Evolutionary conservation across 192 early-diverging fungal genomes (phyloP).

Genomic region (Coemansia sp.): DNA sequence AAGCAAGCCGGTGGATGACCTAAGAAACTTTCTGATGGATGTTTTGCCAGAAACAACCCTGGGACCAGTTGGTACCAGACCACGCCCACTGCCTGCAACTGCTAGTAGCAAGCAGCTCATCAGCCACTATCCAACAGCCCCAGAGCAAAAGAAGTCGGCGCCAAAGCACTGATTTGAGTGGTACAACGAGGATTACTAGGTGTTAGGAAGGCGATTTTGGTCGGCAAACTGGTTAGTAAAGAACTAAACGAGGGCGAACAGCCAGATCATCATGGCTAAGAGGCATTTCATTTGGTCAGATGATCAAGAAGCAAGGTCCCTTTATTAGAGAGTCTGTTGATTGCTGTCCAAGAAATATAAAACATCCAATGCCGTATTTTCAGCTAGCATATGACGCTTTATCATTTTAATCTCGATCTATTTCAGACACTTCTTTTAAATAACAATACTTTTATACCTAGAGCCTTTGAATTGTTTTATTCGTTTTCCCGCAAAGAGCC

Average conservation of each 20-base stretch:
- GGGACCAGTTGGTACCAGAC: not conserved
- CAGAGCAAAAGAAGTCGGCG: not conserved
- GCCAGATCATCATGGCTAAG: too few relatives aligned
- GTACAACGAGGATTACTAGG: too few relatives aligned
- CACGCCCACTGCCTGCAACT: not conserved
- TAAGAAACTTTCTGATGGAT: slow-evolving; percentile 24
- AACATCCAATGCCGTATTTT: not conserved
- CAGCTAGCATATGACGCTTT: not conserved
- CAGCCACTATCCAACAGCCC: not conserved
- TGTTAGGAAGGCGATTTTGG: too few relatives aligned
- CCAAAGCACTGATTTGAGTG: too few relatives aligned
- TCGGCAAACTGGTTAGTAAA: too few relatives aligned
- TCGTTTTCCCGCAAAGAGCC: not conserved
- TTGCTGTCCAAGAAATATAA: not conserved
- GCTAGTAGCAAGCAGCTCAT: not conserved
- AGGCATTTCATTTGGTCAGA: too few relatives aligned
- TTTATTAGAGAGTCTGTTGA: not conserved
- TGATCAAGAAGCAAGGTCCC: too few relatives aligned
- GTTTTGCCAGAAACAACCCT: slow-evolving; percentile 16
- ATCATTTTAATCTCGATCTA: not conserved
- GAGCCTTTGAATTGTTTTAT: not conserved
- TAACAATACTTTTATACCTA: not conserved
- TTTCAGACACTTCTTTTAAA: not conserved
- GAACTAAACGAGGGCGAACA: too few relatives aligned
- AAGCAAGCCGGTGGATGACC: slow-evolving; percentile 20